phyloP scores from a whole-genome alignment of 768 basidiomycete species.

The Mycena maculata region DNA sequence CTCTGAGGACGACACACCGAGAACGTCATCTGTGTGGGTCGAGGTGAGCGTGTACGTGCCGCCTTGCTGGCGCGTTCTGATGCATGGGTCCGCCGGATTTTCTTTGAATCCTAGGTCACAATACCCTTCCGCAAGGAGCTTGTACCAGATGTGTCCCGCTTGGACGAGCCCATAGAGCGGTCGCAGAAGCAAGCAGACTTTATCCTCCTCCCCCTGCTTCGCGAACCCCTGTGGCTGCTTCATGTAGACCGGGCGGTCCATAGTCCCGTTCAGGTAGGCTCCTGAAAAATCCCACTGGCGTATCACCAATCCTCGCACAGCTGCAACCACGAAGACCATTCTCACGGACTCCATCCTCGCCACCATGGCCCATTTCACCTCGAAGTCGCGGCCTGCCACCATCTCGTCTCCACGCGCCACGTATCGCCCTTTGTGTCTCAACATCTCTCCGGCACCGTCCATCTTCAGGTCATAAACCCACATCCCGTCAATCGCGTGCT shows the following conservation, averaged over 20 bases:
- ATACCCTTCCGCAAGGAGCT: neutral
- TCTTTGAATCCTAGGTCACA: neutral
- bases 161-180: neutral
- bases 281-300: conserved; percentile 24
- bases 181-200: conserved; percentile 19
- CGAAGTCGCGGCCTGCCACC: conserved; percentile 6
- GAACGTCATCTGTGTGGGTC: conserved; percentile 21
- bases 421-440: conserved; percentile 51
- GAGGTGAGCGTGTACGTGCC: conserved; percentile 16
- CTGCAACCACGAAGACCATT: conserved; percentile 12
- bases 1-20: conserved; percentile 17
- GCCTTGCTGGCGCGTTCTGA: neutral
- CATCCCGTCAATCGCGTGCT: conserved; percentile 7
- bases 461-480: conserved; percentile 47
- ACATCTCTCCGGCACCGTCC: conserved; percentile 44
- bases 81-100: conserved; percentile 19
- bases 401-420: conserved; percentile 37
- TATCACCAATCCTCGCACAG: neutral
- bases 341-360: conserved; percentile 16
- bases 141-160: neutral
- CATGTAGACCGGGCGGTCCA: conserved; percentile 22
- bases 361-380: conserved; percentile 27
- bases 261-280: conserved; percentile 14
- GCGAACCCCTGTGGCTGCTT: conserved; percentile 19
- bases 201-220: conserved; percentile 27